A percentile compares a stretch with the other conserved stretches of the same genome.
Conservation (phyloP, 768 basidiomycete species). For the Candolleomyces eurysporus region DNA sequence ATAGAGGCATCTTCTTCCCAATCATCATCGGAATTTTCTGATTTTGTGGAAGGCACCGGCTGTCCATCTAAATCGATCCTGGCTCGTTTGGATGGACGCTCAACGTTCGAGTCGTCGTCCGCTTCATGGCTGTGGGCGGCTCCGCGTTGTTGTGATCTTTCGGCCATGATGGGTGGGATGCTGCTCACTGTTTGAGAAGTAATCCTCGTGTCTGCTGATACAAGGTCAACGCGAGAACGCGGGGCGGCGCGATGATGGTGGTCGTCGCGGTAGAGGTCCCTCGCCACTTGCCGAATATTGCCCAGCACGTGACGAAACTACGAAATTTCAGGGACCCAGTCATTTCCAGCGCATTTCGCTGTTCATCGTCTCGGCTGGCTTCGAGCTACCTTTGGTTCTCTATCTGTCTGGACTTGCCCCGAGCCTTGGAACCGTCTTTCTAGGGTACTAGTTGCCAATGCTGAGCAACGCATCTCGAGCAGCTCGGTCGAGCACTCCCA, state of each 20-base stretch:
- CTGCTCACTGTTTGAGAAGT: slow-evolving; percentile 3
- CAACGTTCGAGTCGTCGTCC: slow-evolving; percentile 12
- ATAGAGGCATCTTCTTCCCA: slow-evolving; percentile 32
- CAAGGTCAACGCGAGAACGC: not conserved
- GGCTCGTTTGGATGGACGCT: slow-evolving; percentile 36
- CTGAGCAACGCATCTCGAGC: slow-evolving; percentile 7
- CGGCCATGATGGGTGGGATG: slow-evolving; percentile 7
- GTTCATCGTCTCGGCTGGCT: not conserved
- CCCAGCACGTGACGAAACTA: not conserved
- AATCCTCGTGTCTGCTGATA: no score
- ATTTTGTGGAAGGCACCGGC: slow-evolving; percentile 10
- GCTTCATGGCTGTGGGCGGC: slow-evolving; percentile 10
- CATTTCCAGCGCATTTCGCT: not conserved
- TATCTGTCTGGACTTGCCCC: not conserved
- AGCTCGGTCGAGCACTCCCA: slow-evolving; percentile 8
- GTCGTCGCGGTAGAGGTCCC: not conserved
- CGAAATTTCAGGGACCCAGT: not conserved
- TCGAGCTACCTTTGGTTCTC: not conserved
- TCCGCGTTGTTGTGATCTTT: slow-evolving; percentile 8
- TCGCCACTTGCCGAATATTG: not conserved
- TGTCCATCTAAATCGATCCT: slow-evolving; percentile 19
- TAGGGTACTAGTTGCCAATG: not conserved
- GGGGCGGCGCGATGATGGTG: not conserved
- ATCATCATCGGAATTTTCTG: slow-evolving; percentile 27
- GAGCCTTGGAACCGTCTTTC: not conserved